Conservation (phyloP, 2,329 filamentous ascomycete species). For the Ophiostoma ips region DNA sequence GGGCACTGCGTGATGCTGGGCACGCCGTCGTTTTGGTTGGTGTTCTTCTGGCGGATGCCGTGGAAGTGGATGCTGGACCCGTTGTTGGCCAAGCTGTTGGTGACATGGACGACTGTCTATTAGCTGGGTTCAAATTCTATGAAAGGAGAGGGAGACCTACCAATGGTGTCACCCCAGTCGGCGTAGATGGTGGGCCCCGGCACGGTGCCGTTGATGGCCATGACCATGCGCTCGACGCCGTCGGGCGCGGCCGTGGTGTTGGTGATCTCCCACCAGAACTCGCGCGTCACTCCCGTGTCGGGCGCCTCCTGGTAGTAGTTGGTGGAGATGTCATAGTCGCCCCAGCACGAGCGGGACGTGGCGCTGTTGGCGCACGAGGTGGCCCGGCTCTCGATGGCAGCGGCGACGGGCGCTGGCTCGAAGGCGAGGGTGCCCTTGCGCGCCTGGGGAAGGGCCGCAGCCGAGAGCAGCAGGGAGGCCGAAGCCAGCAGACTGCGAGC, state of each 20-base stretch:
- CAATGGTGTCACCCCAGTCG: constrained; percentile 34
- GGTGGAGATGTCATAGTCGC: constrained; percentile 12
- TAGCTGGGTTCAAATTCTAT: too few relatives aligned
- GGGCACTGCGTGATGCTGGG: constrained; percentile 48
- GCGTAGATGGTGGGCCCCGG: constrained; percentile 54
- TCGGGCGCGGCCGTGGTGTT: constrained; percentile 32
- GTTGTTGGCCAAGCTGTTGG: constrained; percentile 50
- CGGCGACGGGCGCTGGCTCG: background rate
- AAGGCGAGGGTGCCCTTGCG: background rate
- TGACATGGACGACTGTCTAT: constrained; percentile 31
- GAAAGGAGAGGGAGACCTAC: background rate
- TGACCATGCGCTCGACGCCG: constrained; percentile 36
- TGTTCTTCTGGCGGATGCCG: constrained; percentile 34
- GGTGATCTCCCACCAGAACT: constrained; percentile 1
- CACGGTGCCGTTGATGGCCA: constrained; percentile 52
- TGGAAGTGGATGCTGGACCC: constrained; percentile 40
- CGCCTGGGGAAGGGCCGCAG: too few relatives aligned
- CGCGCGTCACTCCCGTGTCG: constrained; percentile 37
- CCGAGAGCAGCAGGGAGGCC: too few relatives aligned
- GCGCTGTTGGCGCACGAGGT: constrained; percentile 1
- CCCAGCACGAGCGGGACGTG: constrained; percentile 10
- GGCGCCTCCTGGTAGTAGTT: constrained; percentile 22
- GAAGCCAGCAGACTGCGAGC: too few relatives aligned
- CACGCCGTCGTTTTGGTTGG: constrained; percentile 39
- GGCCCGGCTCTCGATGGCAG: background rate